Evolutionary conservation across 164 flowering plant species (phyloP).

Genomic region (Tinospora cordifolia): DNA sequence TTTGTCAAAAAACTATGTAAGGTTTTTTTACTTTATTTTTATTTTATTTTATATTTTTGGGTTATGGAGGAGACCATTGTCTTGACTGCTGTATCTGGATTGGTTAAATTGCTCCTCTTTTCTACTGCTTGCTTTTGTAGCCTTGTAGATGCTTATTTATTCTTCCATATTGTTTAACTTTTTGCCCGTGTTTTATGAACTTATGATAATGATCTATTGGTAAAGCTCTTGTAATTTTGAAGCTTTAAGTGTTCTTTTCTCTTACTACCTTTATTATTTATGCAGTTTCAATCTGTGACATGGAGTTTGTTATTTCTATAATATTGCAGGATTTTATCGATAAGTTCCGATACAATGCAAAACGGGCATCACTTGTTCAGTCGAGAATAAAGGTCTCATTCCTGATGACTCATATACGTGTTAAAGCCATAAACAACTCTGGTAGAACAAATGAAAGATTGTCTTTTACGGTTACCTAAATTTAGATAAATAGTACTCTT

Average conservation of each 20-base stretch:
- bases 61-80: no score
- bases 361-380: constrained; percentile 97
- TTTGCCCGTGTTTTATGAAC: not conserved
- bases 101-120: not conserved
- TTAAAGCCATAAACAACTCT: not conserved
- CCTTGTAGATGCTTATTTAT: no score
- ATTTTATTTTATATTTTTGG: no score
- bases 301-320: constrained; percentile 5
- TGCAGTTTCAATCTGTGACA: constrained; percentile 5
- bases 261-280: not conserved
- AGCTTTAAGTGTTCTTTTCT: not conserved
- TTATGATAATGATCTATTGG: no score
- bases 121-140: not conserved
- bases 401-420: not conserved
- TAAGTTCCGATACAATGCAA: constrained; percentile 95
- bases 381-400: constrained; percentile 86
- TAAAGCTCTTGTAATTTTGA: not conserved
- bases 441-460: not conserved
- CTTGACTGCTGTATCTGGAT: not conserved
- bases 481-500: no score
- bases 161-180: not conserved
- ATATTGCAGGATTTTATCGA: constrained; percentile 74
- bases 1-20: not conserved
- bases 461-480: no score
- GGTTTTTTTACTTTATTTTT: not conserved